These are phyloP conservation scores for Euphorbia tirucalli DNA, from an alignment of 345 rosid species.

Conservation along the genomic window DNA sequence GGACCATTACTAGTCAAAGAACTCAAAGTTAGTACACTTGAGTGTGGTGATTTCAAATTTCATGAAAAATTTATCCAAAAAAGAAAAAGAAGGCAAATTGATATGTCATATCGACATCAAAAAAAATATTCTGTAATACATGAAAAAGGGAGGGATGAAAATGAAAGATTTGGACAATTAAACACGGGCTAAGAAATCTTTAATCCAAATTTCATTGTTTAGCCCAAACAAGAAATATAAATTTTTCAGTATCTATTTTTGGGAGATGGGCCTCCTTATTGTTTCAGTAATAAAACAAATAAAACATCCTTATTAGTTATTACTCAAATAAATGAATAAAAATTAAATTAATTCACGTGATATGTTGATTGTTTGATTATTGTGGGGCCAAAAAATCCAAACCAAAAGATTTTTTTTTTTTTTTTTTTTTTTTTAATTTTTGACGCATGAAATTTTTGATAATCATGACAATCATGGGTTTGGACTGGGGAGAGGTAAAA, in stretches of 20 bases:
- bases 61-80: background rate
- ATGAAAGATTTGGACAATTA: background rate
- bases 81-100: background rate
- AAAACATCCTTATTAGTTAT: no score
- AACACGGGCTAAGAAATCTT: background rate
- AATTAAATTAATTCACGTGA: background rate
- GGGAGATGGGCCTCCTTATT: background rate
- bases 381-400: constrained; percentile 8
- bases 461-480: constrained; percentile 20
- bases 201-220: constrained; percentile 2
- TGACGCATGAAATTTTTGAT: constrained; percentile 19
- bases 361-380: background rate
- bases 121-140: background rate
- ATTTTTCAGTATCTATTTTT: background rate
- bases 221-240: background rate
- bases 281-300: no score
- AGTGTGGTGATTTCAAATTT: no score
- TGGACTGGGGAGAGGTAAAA: background rate
- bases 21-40: no score
- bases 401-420: background rate
- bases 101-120: background rate
- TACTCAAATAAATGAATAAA: no score
- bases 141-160: background rate
- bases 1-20: no score
- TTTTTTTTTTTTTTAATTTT: background rate